These are phyloP conservation scores for Parachaetomium inaequale DNA, from an alignment of 495 filamentous ascomycete species.

Conservation along the genomic window DNA sequence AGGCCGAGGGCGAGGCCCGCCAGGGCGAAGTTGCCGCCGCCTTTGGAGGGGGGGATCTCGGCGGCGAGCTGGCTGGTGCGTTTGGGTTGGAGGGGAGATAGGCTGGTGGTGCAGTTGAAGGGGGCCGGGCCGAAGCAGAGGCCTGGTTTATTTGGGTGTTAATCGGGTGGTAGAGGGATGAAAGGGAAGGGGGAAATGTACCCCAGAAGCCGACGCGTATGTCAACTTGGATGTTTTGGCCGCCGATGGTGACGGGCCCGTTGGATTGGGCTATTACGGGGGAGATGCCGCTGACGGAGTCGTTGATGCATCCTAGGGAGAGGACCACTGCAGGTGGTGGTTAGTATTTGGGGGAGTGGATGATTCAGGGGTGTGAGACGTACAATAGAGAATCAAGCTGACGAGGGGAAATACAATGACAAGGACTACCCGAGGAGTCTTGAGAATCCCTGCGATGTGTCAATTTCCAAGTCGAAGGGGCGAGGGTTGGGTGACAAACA, in stretches of 20 bases:
- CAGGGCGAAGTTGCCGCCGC: slow-evolving; percentile 24
- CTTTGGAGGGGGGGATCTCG: slow-evolving; percentile 11
- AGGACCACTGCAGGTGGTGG: slow-evolving; percentile 18
- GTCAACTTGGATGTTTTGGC: slow-evolving; percentile 12
- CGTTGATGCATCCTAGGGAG: slow-evolving; percentile 22
- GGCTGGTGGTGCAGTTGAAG: slow-evolving; percentile 19
- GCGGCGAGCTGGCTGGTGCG: slow-evolving; percentile 10
- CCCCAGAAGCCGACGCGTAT: slow-evolving; percentile 30
- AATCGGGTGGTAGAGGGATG: background rate
- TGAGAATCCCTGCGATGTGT: slow-evolving; percentile 22
- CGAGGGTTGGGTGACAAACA: slow-evolving; percentile 10
- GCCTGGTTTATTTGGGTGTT: slow-evolving; percentile 10
- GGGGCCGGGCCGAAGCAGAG: slow-evolving; percentile 28
- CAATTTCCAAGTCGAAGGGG: background rate
- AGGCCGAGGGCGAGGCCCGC: slow-evolving; percentile 20
- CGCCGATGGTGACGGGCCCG: slow-evolving; percentile 19
- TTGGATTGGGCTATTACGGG: slow-evolving; percentile 23
- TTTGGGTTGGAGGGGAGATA: slow-evolving; percentile 5
- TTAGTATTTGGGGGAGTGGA: background rate
- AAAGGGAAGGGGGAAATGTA: background rate
- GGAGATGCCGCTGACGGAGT: slow-evolving; percentile 22
- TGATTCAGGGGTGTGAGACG: background rate
- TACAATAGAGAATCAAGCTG: slow-evolving; percentile 27
- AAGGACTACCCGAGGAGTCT: slow-evolving; percentile 28
- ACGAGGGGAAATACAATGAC: slow-evolving; percentile 24